These are phyloP conservation scores for Tuber umbilicatum DNA, from an alignment of 495 filamentous ascomycete genomes.

Conservation along the genomic window DNA sequence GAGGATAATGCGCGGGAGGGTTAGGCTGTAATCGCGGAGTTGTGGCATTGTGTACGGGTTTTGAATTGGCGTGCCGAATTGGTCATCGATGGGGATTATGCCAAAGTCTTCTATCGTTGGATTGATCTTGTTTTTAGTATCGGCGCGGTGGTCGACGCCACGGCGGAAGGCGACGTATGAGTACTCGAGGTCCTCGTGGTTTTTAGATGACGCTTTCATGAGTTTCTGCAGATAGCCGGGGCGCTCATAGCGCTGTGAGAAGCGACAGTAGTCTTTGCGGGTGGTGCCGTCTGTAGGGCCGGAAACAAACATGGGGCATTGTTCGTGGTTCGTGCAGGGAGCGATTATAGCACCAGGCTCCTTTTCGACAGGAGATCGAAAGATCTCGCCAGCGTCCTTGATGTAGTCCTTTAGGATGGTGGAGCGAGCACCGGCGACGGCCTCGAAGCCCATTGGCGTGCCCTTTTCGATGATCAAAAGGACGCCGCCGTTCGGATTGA, in stretches of 20 bases:
- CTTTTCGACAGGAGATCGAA: slow-evolving; percentile 46
- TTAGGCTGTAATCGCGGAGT: slow-evolving; percentile 50
- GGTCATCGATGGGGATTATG: slow-evolving; percentile 22
- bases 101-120: slow-evolving; percentile 26
- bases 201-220: slow-evolving; percentile 56
- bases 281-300: slow-evolving; percentile 60
- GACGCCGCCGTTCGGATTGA: slow-evolving; percentile 77
- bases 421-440: slow-evolving; percentile 73
- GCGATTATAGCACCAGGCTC: slow-evolving; percentile 88
- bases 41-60: slow-evolving; percentile 42
- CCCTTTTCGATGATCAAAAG: slow-evolving; percentile 89
- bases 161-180: slow-evolving; percentile 84
- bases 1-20: slow-evolving; percentile 70
- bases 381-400: slow-evolving; percentile 53
- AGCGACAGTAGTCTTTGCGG: slow-evolving; percentile 85
- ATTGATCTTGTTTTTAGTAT: not conserved
- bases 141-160: slow-evolving; percentile 52
- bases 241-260: slow-evolving; percentile 78
- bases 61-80: not conserved
- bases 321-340: slow-evolving; percentile 84
- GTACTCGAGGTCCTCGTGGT: slow-evolving; percentile 85
- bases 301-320: slow-evolving; percentile 77
- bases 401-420: slow-evolving; percentile 71
- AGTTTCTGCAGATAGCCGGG: slow-evolving; percentile 76
- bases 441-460: slow-evolving; percentile 82